A percentile compares a stretch with the other conserved stretches of the same genome.
These are phyloP conservation scores for Arabidopsis suecica DNA, from an alignment of 345 rosid species.

Conservation along the genomic window DNA sequence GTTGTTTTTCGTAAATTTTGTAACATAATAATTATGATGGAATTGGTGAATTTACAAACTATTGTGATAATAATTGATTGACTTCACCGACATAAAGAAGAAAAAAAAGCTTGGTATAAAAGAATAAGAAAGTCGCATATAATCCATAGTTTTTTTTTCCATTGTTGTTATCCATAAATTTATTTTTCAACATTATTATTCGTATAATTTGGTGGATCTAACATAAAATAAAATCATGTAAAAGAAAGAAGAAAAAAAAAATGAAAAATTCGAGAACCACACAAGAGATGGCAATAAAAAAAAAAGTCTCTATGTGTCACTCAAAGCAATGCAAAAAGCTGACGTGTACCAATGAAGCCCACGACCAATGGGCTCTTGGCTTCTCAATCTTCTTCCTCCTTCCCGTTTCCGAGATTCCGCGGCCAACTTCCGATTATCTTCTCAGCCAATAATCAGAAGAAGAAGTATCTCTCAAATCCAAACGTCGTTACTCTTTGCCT, in stretches of 20 bases:
- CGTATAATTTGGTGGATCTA: conserved; percentile 2
- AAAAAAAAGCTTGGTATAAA: not conserved
- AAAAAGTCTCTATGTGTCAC: not conserved
- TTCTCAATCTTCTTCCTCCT: conserved; percentile 28
- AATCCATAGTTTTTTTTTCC: not conserved
- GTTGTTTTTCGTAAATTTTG: not conserved
- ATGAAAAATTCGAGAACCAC: conserved; percentile 13
- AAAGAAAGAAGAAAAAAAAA: not conserved
- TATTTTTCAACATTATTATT: not conserved
- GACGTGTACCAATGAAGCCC: conserved; percentile 47
- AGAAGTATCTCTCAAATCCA: not conserved
- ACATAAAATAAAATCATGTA: not conserved
- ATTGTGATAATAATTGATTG: not conserved
- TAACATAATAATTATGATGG: not conserved
- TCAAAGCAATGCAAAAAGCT: conserved; percentile 20
- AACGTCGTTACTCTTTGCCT: conserved; percentile 27
- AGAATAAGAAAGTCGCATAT: not conserved
- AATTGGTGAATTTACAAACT: not conserved
- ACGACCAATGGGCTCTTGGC: conserved; percentile 40
- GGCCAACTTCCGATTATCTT: conserved; percentile 36
- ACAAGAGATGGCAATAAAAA: not conserved
- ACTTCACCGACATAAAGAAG: not conserved
- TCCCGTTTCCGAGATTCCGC: conserved; percentile 34
- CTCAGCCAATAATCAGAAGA: conserved; percentile 9
- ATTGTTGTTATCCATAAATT: not conserved